Evolutionary conservation across 495 filamentous ascomycete species (phyloP), one percentile per base, ranked within the genome.

Genomic region (Aspergillus cavernicola): DNA sequence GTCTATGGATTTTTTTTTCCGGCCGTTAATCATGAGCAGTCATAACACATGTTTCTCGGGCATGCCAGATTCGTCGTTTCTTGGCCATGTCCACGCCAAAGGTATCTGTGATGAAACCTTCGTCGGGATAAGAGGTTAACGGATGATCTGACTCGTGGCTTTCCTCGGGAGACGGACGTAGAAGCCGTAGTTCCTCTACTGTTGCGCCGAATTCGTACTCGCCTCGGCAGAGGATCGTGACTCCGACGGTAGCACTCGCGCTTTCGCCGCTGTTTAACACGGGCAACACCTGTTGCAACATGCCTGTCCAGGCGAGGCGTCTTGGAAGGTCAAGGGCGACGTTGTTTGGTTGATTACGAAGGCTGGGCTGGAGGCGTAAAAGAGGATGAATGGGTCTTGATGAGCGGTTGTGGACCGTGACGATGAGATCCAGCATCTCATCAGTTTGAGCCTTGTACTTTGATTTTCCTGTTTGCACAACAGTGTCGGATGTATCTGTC

Each of bases 301-400:
- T 82, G 1, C 92, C 92, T 50, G 88, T 92, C 82, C 89, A 92
- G 11, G 86, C 85, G 12, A 96, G 78, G 44, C 88, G 85, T 58
- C 86, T 83, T n/a, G 85, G 84, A 16, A 95, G 82, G 63, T 97
- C 92, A 15, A 96, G 81, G 13, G 89, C 87, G 12, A 86, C 73
- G 60, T 85, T 81, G 50, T 81, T 79, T 2, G 87, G 81, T 23
- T 92, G 84, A 55, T 91, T 81, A 36, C 84, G 78, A 4, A 96
- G 77, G 48, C 82, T 75, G 0, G 90, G 90, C 66, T 91, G 85
- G 8, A 96, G 69, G 19, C 92, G 80, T 24, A 97, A 75, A 5
- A 92, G 71, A 0, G 88, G 87, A 37, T 83, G 78, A 36, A 96
- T 78, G 3, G 88, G 81, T 20, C 74, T 65, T 0, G 77, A 65